Percentiles rank a stretch among this genome's conserved stretches.
phyloP scores from a whole-genome alignment of 106 monocot species.

The Ottelia alismoides region DNA sequence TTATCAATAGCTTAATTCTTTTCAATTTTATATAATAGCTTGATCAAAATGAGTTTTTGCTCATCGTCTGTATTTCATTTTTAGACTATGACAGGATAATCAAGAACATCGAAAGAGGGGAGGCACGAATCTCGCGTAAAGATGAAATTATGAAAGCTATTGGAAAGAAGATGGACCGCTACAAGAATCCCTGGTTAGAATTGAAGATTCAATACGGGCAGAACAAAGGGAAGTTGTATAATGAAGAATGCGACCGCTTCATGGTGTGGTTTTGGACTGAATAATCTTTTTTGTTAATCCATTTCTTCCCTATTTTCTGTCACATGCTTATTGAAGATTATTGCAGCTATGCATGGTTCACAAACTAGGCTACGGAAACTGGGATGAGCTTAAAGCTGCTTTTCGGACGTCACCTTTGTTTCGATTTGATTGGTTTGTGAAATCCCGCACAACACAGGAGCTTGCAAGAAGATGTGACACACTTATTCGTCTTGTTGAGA shows the following conservation, averaged over 20 bases:
- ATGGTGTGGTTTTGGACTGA: slow-evolving; percentile 38
- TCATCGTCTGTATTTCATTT: neutral
- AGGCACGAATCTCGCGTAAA: slow-evolving; percentile 79
- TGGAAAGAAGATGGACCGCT: slow-evolving; percentile 86
- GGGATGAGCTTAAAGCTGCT: slow-evolving; percentile 93
- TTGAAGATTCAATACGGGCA: slow-evolving; percentile 98
- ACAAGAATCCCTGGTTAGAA: slow-evolving; percentile 95
- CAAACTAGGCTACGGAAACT: slow-evolving; percentile 94
- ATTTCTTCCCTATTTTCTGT: neutral
- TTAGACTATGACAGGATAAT: slow-evolving; percentile 96
- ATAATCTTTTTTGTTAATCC: neutral
- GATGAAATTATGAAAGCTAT: slow-evolving; percentile 98
- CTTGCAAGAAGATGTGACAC: slow-evolving; percentile 87
- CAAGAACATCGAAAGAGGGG: slow-evolving; percentile 96
- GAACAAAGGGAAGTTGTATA: slow-evolving; percentile 94
- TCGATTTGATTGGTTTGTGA: slow-evolving; percentile 98
- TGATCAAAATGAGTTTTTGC: too few species aligned
- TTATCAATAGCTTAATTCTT: neutral
- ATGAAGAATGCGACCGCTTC: slow-evolving; percentile 97
- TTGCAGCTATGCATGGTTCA: slow-evolving; percentile 97
- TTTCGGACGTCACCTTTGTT: slow-evolving; percentile 86
- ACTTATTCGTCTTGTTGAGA: slow-evolving; percentile 87
- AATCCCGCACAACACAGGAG: slow-evolving; percentile 92
- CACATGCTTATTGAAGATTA: too few species aligned
- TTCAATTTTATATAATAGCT: too few species aligned